A percentile compares a stretch with the other conserved stretches of the same genome.
phyloP scores from a whole-genome alignment of 768 basidiomycete genomes.

The Naganishia onofrii region DNA sequence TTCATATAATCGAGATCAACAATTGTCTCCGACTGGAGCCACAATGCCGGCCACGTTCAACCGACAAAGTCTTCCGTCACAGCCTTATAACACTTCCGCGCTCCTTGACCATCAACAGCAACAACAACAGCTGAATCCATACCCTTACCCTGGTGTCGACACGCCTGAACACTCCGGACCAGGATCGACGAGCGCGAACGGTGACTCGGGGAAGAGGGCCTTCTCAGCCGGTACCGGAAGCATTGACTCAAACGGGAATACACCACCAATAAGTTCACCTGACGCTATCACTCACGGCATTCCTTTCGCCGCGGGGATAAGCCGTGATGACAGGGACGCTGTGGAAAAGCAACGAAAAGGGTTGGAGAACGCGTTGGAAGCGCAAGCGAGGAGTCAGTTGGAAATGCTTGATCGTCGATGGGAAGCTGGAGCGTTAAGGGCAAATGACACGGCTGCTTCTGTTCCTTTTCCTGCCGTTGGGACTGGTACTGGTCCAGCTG shows the following conservation, averaged over 20 bases:
- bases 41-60: too few relatives aligned
- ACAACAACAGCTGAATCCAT: neutral
- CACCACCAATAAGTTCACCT: constrained; percentile 7
- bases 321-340: neutral
- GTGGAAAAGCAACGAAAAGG: constrained; percentile 10
- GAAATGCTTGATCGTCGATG: neutral
- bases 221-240: neutral
- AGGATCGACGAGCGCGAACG: constrained; percentile 3
- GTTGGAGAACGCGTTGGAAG: neutral
- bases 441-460: neutral
- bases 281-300: neutral
- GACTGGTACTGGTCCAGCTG: too few relatives aligned
- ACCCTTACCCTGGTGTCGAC: constrained; percentile 26
- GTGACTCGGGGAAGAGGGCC: neutral
- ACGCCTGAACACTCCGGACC: constrained; percentile 25
- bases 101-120: constrained; percentile 13
- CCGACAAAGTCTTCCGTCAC: neutral
- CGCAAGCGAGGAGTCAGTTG: neutral
- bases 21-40: too few relatives aligned
- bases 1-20: too few relatives aligned
- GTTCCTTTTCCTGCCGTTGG: too few relatives aligned
- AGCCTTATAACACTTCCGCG: neutral
- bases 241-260: constrained; percentile 14
- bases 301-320: neutral
- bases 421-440: neutral